Base-by-base conservation (phyloP, 768 basidiomycete genomes). In the Epithele typhae region DNA sequence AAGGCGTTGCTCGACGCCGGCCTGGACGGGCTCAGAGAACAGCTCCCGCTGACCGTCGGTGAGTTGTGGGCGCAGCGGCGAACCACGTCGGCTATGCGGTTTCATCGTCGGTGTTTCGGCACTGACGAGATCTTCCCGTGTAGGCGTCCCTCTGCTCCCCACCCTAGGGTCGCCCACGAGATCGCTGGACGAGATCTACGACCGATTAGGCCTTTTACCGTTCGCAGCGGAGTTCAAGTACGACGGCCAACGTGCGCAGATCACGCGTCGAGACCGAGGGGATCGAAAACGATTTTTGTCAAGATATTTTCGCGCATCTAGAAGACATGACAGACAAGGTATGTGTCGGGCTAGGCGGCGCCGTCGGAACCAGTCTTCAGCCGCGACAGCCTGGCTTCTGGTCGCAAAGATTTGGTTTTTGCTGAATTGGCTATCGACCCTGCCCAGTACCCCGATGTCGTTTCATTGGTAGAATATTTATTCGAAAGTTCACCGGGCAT, bases 291-390 rank as follows among this genome's bases (percentile, higher is more conserved):
- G 59, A 24, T 57, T n/a, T n/a, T 54, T 9, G 75, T 90, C 34
- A 77, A 79, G 43, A 72, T 94, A 40, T 95, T 95, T 68, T 90
- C 87, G 49, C 81, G 45, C 90, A 92, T 70, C 70, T 95, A 25
- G 91, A 94, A 67, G 83, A 92, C 58, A 93, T 93, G 92, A 92
- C 90, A 1, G 79, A 81, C 49, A 93, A 95, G 73, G 87, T 79
- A 60, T n/a, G n/a, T n/a, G n/a, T n/a, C n/a, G n/a, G n/a, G n/a
- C n/a, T n/a, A n/a, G n/a, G n/a, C 27, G 27, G 8, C 27, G 27
- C 27, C 27, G 7, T 14, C 27, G 27, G 27, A 30, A 7, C 8
- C 27, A n/a, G n/a, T n/a, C n/a, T n/a, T n/a, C n/a, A n/a, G n/a
- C n/a, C n/a, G 27, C 14, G 8, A 30, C 14, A 30, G 7, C 27